Conservation (phyloP, 345 rosid genomes). For the Turnera subulata region DNA sequence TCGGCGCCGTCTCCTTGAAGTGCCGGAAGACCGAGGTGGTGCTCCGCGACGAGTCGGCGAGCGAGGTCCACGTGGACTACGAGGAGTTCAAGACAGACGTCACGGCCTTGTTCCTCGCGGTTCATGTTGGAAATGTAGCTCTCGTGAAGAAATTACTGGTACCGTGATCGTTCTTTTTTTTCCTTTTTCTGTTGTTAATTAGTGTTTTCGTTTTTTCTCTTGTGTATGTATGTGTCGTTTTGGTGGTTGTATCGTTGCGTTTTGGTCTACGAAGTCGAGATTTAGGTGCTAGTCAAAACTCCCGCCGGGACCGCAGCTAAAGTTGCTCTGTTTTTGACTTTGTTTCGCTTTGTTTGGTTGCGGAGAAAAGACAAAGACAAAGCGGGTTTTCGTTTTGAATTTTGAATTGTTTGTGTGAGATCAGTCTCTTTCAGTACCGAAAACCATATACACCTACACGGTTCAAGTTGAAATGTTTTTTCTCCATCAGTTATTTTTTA, state of each 20-base stretch:
- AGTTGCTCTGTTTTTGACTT: not conserved
- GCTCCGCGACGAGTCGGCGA: conserved; percentile 53
- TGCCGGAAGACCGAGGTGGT: conserved; percentile 66
- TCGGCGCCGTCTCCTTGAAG: conserved; percentile 73
- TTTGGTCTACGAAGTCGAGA: not conserved
- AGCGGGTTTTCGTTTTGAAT: too few species aligned
- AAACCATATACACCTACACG: too few species aligned
- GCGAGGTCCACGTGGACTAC: conserved; percentile 56
- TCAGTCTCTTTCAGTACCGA: too few species aligned
- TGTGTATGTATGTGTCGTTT: too few species aligned
- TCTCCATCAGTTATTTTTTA: not conserved
- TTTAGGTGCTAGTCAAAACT: not conserved
- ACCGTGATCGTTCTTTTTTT: conserved; percentile 7
- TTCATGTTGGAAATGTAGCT: conserved; percentile 63
- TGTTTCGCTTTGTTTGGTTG: not conserved
- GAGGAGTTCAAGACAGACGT: conserved; percentile 94
- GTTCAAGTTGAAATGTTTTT: not conserved
- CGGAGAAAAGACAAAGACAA: not conserved
- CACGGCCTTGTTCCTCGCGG: conserved; percentile 86
- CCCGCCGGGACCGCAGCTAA: too few species aligned
- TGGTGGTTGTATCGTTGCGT: too few species aligned
- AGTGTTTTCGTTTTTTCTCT: too few species aligned
- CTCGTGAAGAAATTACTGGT: conserved; percentile 86
- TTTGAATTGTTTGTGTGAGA: too few species aligned
- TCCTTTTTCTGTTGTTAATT: not conserved